Base-by-base conservation (phyloP, 441 rosid genomes). In the Melastoma candidum region DNA sequence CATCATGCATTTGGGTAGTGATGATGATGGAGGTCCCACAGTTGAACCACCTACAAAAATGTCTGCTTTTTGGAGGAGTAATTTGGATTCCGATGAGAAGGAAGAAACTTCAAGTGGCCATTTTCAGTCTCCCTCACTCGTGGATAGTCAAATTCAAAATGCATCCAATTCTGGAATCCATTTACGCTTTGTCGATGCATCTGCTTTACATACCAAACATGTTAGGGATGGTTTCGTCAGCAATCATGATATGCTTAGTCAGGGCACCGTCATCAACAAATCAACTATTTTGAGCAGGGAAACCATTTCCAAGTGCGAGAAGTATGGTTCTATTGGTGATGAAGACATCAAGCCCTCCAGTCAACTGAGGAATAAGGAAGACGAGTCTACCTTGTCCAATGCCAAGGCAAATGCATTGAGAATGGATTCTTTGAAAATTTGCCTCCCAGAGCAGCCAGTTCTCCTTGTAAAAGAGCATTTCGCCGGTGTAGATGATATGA, bases 21-120 rank as follows among this genome's bases (percentile, higher is more conserved):
- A 43, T 47, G 57, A 51, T 26, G 57, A 8, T 57, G 63, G 63
- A 51, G 59, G 22, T 17, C 22, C 22, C 22, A 17, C 47, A 54
- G 71, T 69, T 12, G 67, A 64, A 12, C 66, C 60, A 52, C 44
- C 61, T 54, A 62, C 54, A 22, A 60, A 44, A 29, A 29, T 29
- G 5, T 6, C 36, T 29, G 7, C 36, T 68, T 83, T 83, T 61
- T 77, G 90, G 96, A 77, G 75, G 25, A 66, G 76, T 57, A 56
- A 77, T 47, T 72, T 77, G 44, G 75, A 72, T 55, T 56, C 81
- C n/a, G 58, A 51, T 52, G 65, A 61, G 44, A 49, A 64, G 22
- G 49, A 49, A 62, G 68, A 46, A 66, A 70, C 52, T 60, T 56
- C 45, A n/a, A 46, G 47, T 51, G 66, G 60, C 63, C 68, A 46